phyloP scores from a whole-genome alignment of 345 rosid species.

The Gossypium turneri region DNA sequence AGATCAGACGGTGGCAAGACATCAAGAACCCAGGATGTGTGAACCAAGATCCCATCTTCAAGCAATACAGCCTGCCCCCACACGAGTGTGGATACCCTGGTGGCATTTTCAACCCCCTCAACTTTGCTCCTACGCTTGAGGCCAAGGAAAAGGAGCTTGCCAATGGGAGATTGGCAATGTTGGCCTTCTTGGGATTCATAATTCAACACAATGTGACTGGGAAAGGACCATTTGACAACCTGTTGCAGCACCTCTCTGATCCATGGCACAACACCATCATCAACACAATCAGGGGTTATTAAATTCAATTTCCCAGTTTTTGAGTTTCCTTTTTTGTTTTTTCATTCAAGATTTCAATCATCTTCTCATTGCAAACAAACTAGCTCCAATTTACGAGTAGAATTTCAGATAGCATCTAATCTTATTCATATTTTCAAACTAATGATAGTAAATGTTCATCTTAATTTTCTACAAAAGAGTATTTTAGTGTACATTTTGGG shows the following conservation, averaged over 20 bases:
- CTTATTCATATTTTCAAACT: not conserved
- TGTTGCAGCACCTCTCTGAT: conserved; percentile 87
- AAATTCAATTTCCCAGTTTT: conserved; percentile 4
- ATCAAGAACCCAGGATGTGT: conserved; percentile 95
- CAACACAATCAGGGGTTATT: conserved; percentile 54
- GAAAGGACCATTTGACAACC: conserved; percentile 89
- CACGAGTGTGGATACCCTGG: conserved; percentile 86
- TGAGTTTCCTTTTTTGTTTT: not conserved
- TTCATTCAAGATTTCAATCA: not conserved
- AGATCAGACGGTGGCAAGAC: conserved; percentile 96
- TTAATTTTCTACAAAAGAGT: not conserved
- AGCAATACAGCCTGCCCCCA: conserved; percentile 93
- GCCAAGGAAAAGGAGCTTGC: conserved; percentile 96
- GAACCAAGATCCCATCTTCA: conserved; percentile 93
- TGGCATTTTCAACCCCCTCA: conserved; percentile 87
- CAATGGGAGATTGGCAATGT: conserved; percentile 94
- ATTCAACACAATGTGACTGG: conserved; percentile 95
- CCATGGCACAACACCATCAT: conserved; percentile 99
- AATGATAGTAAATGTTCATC: not conserved
- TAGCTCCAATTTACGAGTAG: conserved; percentile 8
- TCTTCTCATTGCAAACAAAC: conserved; percentile 6
- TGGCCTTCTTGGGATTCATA: conserved; percentile 86
- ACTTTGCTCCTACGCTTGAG: conserved; percentile 71
- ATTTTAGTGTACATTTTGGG: conserved; percentile 1
- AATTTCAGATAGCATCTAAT: not conserved